phyloP scores from a whole-genome alignment of 2,329 filamentous ascomycete genomes.

The Ilyonectria sp. region DNA sequence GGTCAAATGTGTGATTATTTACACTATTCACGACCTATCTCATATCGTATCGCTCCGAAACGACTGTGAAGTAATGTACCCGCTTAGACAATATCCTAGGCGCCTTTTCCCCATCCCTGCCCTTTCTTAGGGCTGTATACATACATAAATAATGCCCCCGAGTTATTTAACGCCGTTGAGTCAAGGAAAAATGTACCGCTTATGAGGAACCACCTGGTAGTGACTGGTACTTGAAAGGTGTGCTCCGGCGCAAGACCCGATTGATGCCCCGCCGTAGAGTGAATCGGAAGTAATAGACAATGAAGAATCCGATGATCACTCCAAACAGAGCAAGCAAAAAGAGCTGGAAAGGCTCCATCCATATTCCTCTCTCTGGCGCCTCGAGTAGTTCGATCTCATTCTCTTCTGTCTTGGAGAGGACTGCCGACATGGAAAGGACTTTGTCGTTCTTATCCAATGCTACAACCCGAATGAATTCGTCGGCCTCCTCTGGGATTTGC shows the following conservation, averaged over 20 bases:
- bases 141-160: background rate
- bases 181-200: background rate
- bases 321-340: conserved; percentile 25
- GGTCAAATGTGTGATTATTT: background rate
- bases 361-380: conserved; percentile 28
- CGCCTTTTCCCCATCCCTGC: conserved; percentile 10
- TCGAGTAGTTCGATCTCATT: conserved; percentile 27
- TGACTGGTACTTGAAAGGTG: conserved; percentile 35
- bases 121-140: background rate
- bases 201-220: conserved; percentile 29
- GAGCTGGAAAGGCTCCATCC: conserved; percentile 33
- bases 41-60: background rate
- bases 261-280: conserved; percentile 36
- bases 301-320: conserved; percentile 4
- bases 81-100: background rate
- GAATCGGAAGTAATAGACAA: conserved; percentile 29
- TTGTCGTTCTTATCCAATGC: conserved; percentile 39
- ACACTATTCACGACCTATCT: conserved; percentile 6
- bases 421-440: conserved; percentile 48
- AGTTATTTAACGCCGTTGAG: background rate
- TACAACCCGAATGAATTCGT: conserved; percentile 39
- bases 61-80: background rate
- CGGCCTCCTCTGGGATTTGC: conserved; percentile 30
- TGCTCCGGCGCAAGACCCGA: conserved; percentile 26
- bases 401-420: conserved; percentile 33